Conservation (phyloP, 1,139 yeast genomes). For the Suhomyces terraborum region DNA sequence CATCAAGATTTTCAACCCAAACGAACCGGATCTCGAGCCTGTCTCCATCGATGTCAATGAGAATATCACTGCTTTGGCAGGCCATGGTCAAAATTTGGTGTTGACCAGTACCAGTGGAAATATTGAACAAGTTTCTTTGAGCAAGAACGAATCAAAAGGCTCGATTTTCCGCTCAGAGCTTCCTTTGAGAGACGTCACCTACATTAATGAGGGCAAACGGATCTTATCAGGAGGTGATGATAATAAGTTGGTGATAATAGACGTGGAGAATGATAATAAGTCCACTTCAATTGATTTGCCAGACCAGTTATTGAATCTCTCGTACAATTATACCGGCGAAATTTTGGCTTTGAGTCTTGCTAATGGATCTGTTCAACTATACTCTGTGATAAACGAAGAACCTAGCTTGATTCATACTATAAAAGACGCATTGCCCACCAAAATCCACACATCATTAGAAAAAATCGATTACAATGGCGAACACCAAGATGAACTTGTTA, state of each 20-base stretch:
- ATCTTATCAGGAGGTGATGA: conserved; percentile 80
- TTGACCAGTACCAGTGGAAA: conserved; percentile 41
- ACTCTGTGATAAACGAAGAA: conserved; percentile 53
- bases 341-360: conserved; percentile 62
- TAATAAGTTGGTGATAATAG: conserved; percentile 57
- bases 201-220: conserved; percentile 72
- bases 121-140: conserved; percentile 34
- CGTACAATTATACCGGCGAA: conserved; percentile 65
- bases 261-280: conserved; percentile 41
- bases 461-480: conserved; percentile 39
- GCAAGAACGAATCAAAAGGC: conserved; percentile 24
- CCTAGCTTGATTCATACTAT: conserved; percentile 45
- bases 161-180: conserved; percentile 50
- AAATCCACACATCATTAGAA: conserved; percentile 40
- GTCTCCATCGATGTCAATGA: conserved; percentile 53
- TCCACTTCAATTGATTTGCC: conserved; percentile 41
- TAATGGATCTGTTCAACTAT: conserved; percentile 68
- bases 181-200: conserved; percentile 65
- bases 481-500: conserved; percentile 41
- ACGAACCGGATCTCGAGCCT: conserved; percentile 55
- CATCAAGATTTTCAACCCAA: conserved; percentile 49
- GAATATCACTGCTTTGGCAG: conserved; percentile 37
- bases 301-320: conserved; percentile 60
- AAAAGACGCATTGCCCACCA: conserved; percentile 38
- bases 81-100: conserved; percentile 25